Conservation (phyloP, 23 red algal species). For the Gracilaria caudata region DNA sequence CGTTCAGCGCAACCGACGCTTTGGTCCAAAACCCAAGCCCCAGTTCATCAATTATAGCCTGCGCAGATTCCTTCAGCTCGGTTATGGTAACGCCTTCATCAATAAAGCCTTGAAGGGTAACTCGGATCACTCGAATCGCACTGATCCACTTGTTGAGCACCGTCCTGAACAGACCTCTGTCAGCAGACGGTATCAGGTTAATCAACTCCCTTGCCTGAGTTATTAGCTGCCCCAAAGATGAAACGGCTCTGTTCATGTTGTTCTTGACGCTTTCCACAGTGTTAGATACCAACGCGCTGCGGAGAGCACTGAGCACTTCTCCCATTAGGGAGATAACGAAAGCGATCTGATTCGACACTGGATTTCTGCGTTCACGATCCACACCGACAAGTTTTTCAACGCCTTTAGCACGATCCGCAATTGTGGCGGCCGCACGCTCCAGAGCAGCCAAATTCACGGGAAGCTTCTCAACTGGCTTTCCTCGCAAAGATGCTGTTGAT, state of each 20-base stretch:
- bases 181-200: neutral
- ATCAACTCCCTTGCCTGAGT: neutral
- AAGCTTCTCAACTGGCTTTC: neutral
- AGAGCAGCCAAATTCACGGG: neutral
- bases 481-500: neutral
- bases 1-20: neutral
- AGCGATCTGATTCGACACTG: conserved; percentile 8
- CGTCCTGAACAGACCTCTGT: neutral
- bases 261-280: neutral
- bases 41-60: neutral
- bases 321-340: neutral
- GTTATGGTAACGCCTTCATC: neutral
- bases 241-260: conserved; percentile 6
- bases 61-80: neutral
- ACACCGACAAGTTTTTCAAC: neutral
- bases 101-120: neutral
- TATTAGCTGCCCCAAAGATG: neutral
- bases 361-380: neutral
- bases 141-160: neutral
- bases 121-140: conserved; percentile 7
- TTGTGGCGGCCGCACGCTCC: neutral
- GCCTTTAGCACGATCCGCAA: neutral
- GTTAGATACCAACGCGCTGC: neutral
- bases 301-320: conserved; percentile 8
- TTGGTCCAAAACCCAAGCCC: neutral